Evolutionary conservation across 257 asterid genomes (phyloP).

Genomic region (Solanum chaucha): DNA sequence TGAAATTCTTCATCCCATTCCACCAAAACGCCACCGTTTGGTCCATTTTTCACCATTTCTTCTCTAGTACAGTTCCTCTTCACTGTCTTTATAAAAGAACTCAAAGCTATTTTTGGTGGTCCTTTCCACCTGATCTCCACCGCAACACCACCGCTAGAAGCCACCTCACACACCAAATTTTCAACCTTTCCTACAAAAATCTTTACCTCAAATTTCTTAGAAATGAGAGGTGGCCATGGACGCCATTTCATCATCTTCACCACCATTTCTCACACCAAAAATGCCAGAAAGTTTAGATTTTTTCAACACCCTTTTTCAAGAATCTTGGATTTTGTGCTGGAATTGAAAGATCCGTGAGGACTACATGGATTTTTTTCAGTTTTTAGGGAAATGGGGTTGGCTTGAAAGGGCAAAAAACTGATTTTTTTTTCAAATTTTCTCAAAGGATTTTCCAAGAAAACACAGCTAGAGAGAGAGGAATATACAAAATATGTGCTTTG

Average conservation of each 20-base stretch:
- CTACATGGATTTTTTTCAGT: constrained; percentile 5
- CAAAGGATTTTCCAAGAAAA: not conserved
- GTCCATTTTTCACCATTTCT: constrained; percentile 22
- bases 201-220: constrained; percentile 59
- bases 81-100: constrained; percentile 45
- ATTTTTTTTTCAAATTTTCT: not conserved
- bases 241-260: constrained; percentile 94
- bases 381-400: constrained; percentile 8
- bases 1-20: constrained; percentile 92
- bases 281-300: not conserved
- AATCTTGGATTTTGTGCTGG: not conserved
- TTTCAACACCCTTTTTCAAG: not conserved
- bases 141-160: constrained; percentile 20
- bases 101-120: constrained; percentile 32
- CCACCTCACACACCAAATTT: constrained; percentile 21
- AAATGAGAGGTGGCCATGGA: constrained; percentile 86
- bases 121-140: constrained; percentile 62
- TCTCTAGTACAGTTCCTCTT: constrained; percentile 61
- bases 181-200: constrained; percentile 48
- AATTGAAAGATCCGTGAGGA: constrained; percentile 18
- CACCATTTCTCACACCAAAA: constrained; percentile 38
- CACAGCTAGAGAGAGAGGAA: constrained; percentile 1
- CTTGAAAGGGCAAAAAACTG: not conserved
- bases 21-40: constrained; percentile 40
- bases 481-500: not conserved